A percentile compares a stretch with the other conserved stretches of the same genome.
Conservation (phyloP, 306 rosid species). For the Quercus ilex region DNA sequence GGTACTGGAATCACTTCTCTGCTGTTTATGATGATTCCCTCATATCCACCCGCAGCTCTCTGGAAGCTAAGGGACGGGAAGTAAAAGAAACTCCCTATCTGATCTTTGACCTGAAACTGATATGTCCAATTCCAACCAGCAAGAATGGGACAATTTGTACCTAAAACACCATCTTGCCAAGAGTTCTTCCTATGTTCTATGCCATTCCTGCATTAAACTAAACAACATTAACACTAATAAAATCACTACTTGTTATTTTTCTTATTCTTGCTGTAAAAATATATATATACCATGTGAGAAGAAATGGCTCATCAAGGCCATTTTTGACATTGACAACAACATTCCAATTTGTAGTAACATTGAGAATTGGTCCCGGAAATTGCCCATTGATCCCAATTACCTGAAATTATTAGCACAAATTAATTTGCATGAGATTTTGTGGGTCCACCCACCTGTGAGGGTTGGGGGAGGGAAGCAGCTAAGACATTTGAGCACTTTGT, state of each 20-base stretch:
- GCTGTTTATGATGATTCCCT: constrained; percentile 77
- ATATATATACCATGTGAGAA: constrained; percentile 69
- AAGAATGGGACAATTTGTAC: constrained; percentile 98
- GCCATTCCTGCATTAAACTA: constrained; percentile 72
- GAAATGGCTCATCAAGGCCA: constrained; percentile 85
- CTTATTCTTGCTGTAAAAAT: constrained; percentile 10
- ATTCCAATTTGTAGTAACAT: constrained; percentile 93
- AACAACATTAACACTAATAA: constrained; percentile 33
- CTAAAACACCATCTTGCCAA: constrained; percentile 94
- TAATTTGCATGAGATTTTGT: not conserved
- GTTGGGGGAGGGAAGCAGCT: not conserved
- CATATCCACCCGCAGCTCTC: constrained; percentile 92
- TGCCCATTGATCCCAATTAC: constrained; percentile 75
- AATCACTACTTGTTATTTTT: constrained; percentile 8
- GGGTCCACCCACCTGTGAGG: too few relatives aligned
- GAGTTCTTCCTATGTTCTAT: constrained; percentile 83
- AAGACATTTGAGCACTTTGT: not conserved
- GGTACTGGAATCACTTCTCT: constrained; percentile 74
- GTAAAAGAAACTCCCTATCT: constrained; percentile 94
- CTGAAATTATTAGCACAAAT: constrained; percentile 37
- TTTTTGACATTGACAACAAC: constrained; percentile 85
- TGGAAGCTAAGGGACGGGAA: constrained; percentile 86
- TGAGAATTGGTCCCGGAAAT: constrained; percentile 81
- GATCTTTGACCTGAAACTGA: constrained; percentile 93
- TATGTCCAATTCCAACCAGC: constrained; percentile 97